Conservation (phyloP, 2,329 filamentous ascomycete genomes). For the Alternaria ventricosa region DNA sequence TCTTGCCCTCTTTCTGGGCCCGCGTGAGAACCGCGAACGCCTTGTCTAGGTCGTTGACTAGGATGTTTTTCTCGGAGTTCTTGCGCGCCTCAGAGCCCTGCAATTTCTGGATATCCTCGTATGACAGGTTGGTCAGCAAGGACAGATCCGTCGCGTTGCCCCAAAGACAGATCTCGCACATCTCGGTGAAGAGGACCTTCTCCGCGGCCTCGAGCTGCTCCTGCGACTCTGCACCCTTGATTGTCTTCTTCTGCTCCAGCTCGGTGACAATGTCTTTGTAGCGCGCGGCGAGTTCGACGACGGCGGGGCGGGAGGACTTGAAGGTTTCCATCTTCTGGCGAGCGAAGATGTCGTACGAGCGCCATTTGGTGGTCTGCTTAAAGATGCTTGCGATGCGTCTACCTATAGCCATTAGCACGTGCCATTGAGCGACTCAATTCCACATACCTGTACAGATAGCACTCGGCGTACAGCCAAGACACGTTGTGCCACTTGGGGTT, state of each 20-base stretch:
- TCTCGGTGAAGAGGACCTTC: constrained; percentile 82
- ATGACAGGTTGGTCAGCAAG: constrained; percentile 85
- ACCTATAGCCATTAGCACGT: constrained; percentile 43
- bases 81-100: constrained; percentile 89
- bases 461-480: constrained; percentile 91
- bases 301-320: constrained; percentile 85
- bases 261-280: constrained; percentile 77
- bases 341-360: constrained; percentile 85
- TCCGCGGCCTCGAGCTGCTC: constrained; percentile 70
- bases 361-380: constrained; percentile 80
- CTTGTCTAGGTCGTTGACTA: constrained; percentile 80
- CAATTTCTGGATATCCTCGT: constrained; percentile 95
- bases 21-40: constrained; percentile 74
- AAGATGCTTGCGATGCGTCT: constrained; percentile 84
- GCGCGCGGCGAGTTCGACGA: constrained; percentile 79
- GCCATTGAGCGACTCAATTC: too few species aligned
- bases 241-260: constrained; percentile 62
- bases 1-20: constrained; percentile 67
- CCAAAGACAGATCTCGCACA: constrained; percentile 97
- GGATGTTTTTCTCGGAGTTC: constrained; percentile 85
- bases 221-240: constrained; percentile 53
- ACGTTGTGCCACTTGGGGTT: constrained; percentile 81
- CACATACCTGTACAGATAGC: constrained; percentile 82
- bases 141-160: constrained; percentile 96
- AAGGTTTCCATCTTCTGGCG: constrained; percentile 92